Conservation (phyloP, 2,329 filamentous ascomycete species). For the Trichoderma sp. region DNA sequence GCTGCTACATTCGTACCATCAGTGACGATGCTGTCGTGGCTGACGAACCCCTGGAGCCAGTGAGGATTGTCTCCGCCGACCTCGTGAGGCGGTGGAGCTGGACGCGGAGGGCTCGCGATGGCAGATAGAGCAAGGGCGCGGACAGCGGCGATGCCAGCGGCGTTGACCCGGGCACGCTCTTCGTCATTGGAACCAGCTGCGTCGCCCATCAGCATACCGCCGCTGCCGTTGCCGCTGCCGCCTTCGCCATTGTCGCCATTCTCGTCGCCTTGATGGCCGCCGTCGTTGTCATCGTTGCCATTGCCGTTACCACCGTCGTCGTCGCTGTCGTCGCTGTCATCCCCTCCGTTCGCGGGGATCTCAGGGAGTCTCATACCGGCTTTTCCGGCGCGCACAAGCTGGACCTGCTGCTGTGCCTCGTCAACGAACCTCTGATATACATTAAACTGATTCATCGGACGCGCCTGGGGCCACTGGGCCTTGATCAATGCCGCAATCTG, state of each 20-base stretch:
- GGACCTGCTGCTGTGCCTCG: not conserved
- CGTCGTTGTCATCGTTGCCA: not conserved
- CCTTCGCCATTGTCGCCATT: not conserved
- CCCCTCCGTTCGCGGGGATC: not conserved
- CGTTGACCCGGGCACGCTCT: no score
- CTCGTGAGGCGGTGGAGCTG: no score
- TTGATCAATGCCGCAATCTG: conserved; percentile 4
- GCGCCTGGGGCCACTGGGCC: not conserved
- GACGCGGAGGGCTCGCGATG: no score
- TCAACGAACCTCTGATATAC: not conserved
- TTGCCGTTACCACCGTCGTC: not conserved
- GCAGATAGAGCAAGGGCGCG: no score
- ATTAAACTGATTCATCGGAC: not conserved
- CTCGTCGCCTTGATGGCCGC: not conserved
- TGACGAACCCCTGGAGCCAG: no score
- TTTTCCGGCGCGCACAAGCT: not conserved
- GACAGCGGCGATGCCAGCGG: no score
- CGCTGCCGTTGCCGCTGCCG: not conserved
- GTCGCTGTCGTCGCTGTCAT: not conserved
- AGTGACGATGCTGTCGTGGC: no score
- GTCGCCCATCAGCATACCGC: not conserved
- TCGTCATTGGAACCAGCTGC: no score
- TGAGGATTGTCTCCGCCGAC: no score
- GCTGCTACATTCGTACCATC: no score
- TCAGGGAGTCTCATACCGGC: not conserved